These are phyloP conservation scores for Moricandia arvensis DNA, from an alignment of 345 rosid species.

Conservation along the genomic window DNA sequence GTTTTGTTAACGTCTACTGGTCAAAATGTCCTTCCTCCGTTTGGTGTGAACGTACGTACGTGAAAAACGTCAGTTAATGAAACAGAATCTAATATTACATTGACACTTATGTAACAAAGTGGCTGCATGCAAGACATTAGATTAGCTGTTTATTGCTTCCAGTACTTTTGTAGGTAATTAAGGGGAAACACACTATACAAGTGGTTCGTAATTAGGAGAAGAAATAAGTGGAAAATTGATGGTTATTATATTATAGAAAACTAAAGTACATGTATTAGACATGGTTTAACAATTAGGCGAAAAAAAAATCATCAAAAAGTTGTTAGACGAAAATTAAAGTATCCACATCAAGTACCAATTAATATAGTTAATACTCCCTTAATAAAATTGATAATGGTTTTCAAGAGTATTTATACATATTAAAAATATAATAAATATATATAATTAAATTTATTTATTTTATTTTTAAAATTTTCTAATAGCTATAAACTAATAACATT, in stretches of 20 bases:
- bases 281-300: neutral
- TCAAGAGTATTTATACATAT: too few relatives aligned
- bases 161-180: neutral
- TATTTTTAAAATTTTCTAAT: too few relatives aligned
- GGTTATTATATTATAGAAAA: neutral
- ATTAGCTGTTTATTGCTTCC: conserved; percentile 12
- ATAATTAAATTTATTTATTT: too few relatives aligned
- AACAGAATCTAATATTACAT: conserved; percentile 11
- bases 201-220: conserved; percentile 4
- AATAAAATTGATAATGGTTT: too few relatives aligned
- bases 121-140: conserved; percentile 21
- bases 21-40: neutral
- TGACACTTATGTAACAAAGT: conserved; percentile 11
- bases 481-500: too few relatives aligned
- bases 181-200: neutral
- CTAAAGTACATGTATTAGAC: neutral
- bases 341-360: neutral
- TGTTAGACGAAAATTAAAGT: neutral
- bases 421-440: too few relatives aligned
- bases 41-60: conserved; percentile 10
- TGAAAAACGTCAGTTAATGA: conserved; percentile 7
- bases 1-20: neutral
- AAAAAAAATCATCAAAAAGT: neutral
- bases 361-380: neutral
- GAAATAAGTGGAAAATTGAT: neutral